A percentile compares a stretch with the other conserved stretches of the same genome.
Evolutionary conservation across 2,329 filamentous ascomycete genomes (phyloP).

Genomic region (Colletotrichum tropicicola): DNA sequence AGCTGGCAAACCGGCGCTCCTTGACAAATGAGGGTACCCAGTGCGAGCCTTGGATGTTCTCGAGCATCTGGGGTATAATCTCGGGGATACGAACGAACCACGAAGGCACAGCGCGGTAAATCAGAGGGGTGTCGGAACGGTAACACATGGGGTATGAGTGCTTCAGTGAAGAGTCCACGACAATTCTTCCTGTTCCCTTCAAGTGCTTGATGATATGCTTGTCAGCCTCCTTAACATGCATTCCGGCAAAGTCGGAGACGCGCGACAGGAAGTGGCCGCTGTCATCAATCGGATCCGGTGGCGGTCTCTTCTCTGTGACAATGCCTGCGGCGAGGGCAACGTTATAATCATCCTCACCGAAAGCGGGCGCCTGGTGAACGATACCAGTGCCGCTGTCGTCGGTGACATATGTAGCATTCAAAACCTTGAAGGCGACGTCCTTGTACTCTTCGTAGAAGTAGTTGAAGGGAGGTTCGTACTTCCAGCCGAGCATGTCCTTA

Average conservation of each 20-base stretch:
- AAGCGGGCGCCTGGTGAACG: constrained; percentile 92
- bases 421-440: constrained; percentile 81
- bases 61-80: constrained; percentile 87
- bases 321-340: constrained; percentile 80
- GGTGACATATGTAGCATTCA: constrained; percentile 88
- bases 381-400: constrained; percentile 92
- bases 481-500: constrained; percentile 86
- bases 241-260: constrained; percentile 82
- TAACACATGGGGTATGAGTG: constrained; percentile 96
- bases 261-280: constrained; percentile 80
- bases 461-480: constrained; percentile 87
- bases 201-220: constrained; percentile 92
- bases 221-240: constrained; percentile 92
- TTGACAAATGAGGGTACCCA: constrained; percentile 95
- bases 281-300: constrained; percentile 93
- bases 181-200: constrained; percentile 77
- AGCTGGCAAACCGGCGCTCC: constrained; percentile 88
- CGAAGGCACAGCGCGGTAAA: constrained; percentile 89
- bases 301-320: constrained; percentile 77
- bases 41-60: constrained; percentile 87
- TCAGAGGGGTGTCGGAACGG: constrained; percentile 93
- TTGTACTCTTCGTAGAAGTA: constrained; percentile 93
- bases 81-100: constrained; percentile 94
- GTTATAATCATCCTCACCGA: constrained; percentile 96
- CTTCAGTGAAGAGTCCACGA: constrained; percentile 86